Conservation (phyloP, 2,329 filamentous ascomycete genomes). For the Zymoseptoria pseudotritici region DNA sequence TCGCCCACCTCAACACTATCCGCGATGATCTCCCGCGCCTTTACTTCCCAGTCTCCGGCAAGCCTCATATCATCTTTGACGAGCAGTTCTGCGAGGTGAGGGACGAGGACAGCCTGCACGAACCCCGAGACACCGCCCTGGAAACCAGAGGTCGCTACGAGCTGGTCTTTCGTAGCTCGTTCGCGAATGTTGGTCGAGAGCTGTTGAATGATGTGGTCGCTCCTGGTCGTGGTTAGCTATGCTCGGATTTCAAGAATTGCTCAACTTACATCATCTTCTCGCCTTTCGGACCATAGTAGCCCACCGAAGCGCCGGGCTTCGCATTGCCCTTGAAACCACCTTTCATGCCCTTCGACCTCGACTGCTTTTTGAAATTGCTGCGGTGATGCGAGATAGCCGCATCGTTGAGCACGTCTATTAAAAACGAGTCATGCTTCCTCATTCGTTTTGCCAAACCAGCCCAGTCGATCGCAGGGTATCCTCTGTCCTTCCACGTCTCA, state of each 20-base stretch:
- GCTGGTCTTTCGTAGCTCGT: slow-evolving; percentile 22
- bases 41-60: slow-evolving; percentile 10
- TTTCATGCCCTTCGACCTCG: slow-evolving; percentile 18
- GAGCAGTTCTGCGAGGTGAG: slow-evolving; percentile 29
- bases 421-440: slow-evolving; percentile 17
- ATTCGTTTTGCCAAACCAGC: slow-evolving; percentile 19
- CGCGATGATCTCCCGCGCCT: slow-evolving; percentile 21
- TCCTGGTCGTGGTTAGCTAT: slow-evolving; percentile 16
- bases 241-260: not conserved
- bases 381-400: slow-evolving; percentile 20
- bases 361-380: slow-evolving; percentile 16
- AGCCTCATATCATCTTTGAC: slow-evolving; percentile 30
- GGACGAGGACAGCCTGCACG: slow-evolving; percentile 31
- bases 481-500: slow-evolving; percentile 21
- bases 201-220: slow-evolving; percentile 25
- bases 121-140: slow-evolving; percentile 31
- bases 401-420: slow-evolving; percentile 22
- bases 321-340: slow-evolving; percentile 9
- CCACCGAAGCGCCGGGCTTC: slow-evolving; percentile 15
- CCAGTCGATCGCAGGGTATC: slow-evolving; percentile 32
- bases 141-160: slow-evolving; percentile 26
- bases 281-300: slow-evolving; percentile 32
- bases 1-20: slow-evolving; percentile 30
- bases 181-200: slow-evolving; percentile 24
- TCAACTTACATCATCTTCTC: slow-evolving; percentile 28